Evolutionary conservation across 352 stramenopile genomes (phyloP).

Genomic region (Globisporangium solare): DNA sequence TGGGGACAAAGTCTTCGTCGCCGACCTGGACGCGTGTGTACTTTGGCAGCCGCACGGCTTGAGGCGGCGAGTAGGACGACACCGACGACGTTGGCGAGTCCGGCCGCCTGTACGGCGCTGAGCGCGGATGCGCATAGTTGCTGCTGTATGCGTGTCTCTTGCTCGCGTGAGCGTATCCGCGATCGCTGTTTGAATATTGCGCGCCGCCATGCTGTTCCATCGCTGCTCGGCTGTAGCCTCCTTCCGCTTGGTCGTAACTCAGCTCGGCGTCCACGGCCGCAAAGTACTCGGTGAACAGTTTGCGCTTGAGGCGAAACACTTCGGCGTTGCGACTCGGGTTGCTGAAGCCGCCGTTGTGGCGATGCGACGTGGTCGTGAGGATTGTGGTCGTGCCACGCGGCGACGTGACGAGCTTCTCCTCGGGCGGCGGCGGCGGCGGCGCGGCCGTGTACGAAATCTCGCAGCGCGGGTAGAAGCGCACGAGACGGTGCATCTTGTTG

Average conservation of each 20-base stretch:
- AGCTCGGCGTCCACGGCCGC: conserved; percentile 15
- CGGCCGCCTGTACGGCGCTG: conserved; percentile 15
- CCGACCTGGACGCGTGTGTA: conserved; percentile 42
- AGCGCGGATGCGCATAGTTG: background rate
- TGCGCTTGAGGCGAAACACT: conserved; percentile 64
- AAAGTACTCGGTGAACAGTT: conserved; percentile 57
- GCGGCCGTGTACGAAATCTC: conserved; percentile 72
- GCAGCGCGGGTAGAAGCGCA: conserved; percentile 58
- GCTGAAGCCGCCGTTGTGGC: conserved; percentile 69
- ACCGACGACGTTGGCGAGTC: conserved; percentile 9
- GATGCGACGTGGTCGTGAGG: conserved; percentile 32
- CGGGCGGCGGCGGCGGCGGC: conserved; percentile 33
- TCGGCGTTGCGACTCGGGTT: conserved; percentile 67
- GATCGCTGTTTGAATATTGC: background rate
- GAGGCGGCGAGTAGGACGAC: conserved; percentile 9
- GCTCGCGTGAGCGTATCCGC: no score
- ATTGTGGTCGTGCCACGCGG: conserved; percentile 48
- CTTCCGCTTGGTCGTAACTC: background rate
- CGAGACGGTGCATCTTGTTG: conserved; percentile 67
- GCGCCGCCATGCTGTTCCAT: background rate
- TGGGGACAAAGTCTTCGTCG: conserved; percentile 31
- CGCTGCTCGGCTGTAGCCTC: no score
- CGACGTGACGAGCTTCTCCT: conserved; percentile 54
- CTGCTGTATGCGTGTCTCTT: conserved; percentile 1
- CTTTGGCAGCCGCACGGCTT: conserved; percentile 28